A percentile compares a stretch with the other conserved stretches of the same genome.
Conservation (phyloP, 2,329 filamentous ascomycete species). For the Colletotrichum sp. region DNA sequence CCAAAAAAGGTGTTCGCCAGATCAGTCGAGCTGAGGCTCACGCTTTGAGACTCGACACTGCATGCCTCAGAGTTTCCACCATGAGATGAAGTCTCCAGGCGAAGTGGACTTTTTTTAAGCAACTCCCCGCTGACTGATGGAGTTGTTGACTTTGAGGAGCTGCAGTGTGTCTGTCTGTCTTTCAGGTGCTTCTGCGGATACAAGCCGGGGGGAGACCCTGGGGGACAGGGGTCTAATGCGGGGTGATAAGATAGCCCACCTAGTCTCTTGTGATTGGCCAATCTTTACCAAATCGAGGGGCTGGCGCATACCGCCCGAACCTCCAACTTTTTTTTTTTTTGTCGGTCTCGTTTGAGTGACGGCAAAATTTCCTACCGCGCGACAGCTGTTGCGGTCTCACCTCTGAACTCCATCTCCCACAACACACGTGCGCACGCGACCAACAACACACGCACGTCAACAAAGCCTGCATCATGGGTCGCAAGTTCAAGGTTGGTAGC, state of each 20-base stretch:
- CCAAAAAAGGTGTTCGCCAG: not conserved
- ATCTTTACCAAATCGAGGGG: not conserved
- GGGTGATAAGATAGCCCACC: conserved; percentile 3
- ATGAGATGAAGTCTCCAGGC: not conserved
- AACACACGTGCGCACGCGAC: not conserved
- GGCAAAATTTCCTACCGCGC: conserved; percentile 20
- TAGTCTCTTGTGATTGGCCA: not conserved
- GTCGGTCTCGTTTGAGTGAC: not conserved
- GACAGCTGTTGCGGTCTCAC: not conserved
- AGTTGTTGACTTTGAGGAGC: not conserved
- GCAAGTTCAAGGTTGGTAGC: conserved; percentile 15
- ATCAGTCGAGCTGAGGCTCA: not conserved
- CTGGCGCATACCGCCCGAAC: conserved; percentile 12
- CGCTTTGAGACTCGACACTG: not conserved
- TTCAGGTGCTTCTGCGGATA: not conserved
- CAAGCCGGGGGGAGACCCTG: conserved; percentile 11
- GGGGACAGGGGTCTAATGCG: conserved; percentile 4
- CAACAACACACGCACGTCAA: not conserved
- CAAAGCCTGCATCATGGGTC: conserved; percentile 10
- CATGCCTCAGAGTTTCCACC: not conserved
- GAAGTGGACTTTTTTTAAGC: not conserved
- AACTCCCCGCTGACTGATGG: not conserved
- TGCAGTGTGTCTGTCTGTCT: not conserved
- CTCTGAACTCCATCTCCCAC: not conserved
- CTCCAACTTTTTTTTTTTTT: conserved; percentile 5